Evolutionary conservation across 495 filamentous ascomycete genomes (phyloP), one percentile per base, ranked within the genome.

Genomic region (Aspergillus sclerotioniger): DNA sequence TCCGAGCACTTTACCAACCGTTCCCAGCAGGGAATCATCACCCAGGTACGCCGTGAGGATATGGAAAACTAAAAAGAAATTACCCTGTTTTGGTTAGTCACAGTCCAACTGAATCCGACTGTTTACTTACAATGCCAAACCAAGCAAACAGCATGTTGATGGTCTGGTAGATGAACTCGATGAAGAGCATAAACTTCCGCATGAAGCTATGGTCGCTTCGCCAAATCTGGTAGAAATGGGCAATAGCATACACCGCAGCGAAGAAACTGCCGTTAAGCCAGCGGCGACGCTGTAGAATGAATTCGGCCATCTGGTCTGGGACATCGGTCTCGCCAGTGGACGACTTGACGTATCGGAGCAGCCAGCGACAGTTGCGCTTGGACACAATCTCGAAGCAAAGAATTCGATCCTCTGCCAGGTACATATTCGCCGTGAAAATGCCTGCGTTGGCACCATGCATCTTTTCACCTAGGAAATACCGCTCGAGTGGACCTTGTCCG

Each of bases 191-290:
- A 29, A 94, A 72, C 72, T 98, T 96, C 55, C 95, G 82, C 39
- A 96, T 66, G 71, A 92, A 82, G 47, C 87, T 92, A 69, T 99
- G 95, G 68, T 91, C 86, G 53, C 89, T 94, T 43, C 95, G 84
- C 82, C 90, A 94, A 67, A 99, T 89, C 70, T 96, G 88, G 70
- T 93, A 92, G 69, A 92, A 94, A 72, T 99, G 92, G 28, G 88
- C 88, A 49, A 98, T 83, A 41, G 95, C 90, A 67, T 99, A 99
- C 47, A 98, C 86, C 49, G 95, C 94, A 25, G 95, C 95, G 76
- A 99, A 99, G 82, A 99, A 99, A 74, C 86, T 90, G 59, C 95
- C 95, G 77, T 99, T 99, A 57, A 99, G 79, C 95, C 95, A 99
- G 75, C 95, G 86, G 76, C 95, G 85, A 63, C 95, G 87, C 71